phyloP scores from a whole-genome alignment of 768 basidiomycete genomes.

The Lentinula boryana region DNA sequence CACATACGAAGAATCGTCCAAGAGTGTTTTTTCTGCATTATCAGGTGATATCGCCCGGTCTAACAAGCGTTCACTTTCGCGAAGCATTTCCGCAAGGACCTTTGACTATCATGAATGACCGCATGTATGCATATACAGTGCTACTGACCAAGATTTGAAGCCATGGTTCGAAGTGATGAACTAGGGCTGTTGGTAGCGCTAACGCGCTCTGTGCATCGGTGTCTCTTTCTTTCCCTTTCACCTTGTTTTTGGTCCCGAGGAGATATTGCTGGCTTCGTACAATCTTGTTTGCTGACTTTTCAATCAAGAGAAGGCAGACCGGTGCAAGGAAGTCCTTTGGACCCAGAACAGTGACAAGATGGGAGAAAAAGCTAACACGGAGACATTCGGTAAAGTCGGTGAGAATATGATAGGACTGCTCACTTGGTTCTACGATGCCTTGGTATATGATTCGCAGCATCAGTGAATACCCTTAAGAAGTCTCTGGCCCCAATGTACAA shows the following conservation, averaged over 20 bases:
- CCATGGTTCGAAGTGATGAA: constrained; percentile 46
- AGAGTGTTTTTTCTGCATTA: constrained; percentile 35
- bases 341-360: constrained; percentile 80
- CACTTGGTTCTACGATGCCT: constrained; percentile 88
- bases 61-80: constrained; percentile 59
- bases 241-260: not conserved
- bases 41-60: constrained; percentile 32
- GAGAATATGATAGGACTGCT: constrained; percentile 16
- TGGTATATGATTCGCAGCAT: constrained; percentile 88
- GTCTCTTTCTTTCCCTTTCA: constrained; percentile 23
- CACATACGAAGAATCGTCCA: constrained; percentile 53
- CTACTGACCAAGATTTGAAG: constrained; percentile 48
- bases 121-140: not conserved
- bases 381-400: constrained; percentile 4
- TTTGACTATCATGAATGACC: constrained; percentile 18
- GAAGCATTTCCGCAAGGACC: constrained; percentile 59
- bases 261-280: constrained; percentile 36
- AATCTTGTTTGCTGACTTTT: constrained; percentile 67
- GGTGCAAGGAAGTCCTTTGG: constrained; percentile 76
- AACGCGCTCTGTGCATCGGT: constrained; percentile 54
- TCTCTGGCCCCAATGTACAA: constrained; percentile 69
- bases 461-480: constrained; percentile 88
- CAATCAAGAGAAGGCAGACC: constrained; percentile 77
- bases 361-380: constrained; percentile 71
- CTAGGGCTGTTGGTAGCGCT: constrained; percentile 58